phyloP scores from a whole-genome alignment of 768 basidiomycete species.

The Peribolospora baueri region DNA sequence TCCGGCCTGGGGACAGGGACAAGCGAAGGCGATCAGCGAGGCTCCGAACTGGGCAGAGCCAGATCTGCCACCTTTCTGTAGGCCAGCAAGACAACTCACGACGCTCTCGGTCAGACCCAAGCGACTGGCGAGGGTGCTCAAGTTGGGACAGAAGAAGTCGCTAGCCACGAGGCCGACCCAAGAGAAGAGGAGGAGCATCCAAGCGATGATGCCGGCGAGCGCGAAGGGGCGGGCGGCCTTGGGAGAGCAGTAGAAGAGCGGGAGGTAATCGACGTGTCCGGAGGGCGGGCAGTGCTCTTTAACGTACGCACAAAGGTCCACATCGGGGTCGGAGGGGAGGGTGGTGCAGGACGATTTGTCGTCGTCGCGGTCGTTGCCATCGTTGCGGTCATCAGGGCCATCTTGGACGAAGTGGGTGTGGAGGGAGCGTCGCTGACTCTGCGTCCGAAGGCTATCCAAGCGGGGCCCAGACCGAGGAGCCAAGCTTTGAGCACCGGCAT shows the following conservation, averaged over 20 bases:
- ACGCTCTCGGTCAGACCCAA: conserved; percentile 78
- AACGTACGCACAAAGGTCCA: conserved; percentile 43
- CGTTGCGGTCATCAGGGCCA: too few species aligned
- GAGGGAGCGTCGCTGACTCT: too few species aligned
- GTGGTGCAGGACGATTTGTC: too few species aligned
- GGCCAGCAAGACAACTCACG: conserved; percentile 1
- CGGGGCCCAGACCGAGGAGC: too few species aligned
- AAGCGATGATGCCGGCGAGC: conserved; percentile 40
- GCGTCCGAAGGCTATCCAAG: too few species aligned
- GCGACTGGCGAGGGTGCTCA: conserved; percentile 52
- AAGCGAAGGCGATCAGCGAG: neutral
- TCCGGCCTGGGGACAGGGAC: conserved; percentile 30
- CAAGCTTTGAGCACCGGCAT: too few species aligned
- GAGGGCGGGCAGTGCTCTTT: conserved; percentile 31
- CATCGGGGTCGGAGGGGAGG: conserved; percentile 21
- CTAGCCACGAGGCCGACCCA: conserved; percentile 84
- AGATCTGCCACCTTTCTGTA: neutral
- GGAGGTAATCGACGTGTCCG: conserved; percentile 39
- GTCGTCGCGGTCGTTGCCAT: too few species aligned
- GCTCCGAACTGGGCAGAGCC: too few species aligned
- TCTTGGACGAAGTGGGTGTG: too few species aligned
- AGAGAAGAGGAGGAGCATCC: conserved; percentile 81
- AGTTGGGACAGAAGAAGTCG: conserved; percentile 93
- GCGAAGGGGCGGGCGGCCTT: conserved; percentile 31
- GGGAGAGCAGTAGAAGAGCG: conserved; percentile 43